Evolutionary conservation across 2,329 filamentous ascomycete species (phyloP), one percentile per base, ranked within the genome.

Genomic region (Aspergillus novofumigatus): DNA sequence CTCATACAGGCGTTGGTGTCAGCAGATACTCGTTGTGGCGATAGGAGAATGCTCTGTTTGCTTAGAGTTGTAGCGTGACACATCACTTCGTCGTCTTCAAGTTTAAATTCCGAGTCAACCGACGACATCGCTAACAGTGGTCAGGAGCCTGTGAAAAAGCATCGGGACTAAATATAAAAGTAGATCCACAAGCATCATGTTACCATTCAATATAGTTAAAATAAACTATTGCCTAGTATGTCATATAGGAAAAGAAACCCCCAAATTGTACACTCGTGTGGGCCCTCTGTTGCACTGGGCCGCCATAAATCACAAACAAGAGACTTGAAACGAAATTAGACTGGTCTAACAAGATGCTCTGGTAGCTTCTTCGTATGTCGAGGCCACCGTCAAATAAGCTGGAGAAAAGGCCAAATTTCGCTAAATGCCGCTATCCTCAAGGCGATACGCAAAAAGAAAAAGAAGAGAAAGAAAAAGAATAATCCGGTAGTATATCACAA

Each of bases 161-260:
- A 20, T 45, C 2, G 11, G 11, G 49, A 51, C 17, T 25, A 10
- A 41, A 29, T 9, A 21, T 5, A 20, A 21, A 41, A 51, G 47
- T 21, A 49, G 44, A 56, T 35, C 7, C 25, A 28, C 26, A 29
- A 29, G 20, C 20, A 26, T 28, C 14, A 9, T 45, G 26, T 49
- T 29, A 21, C 38, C 50, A 20, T 23, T 48, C 48, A 49, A 28
- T 44, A 52, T 47, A 59, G 51, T 51, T 56, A 58, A 57, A 56
- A 54, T 25, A 29, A 55, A 57, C 41, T 57, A 59, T 57, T 61
- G 47, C 35, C 47, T 45, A 58, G 54, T 26, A 50, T 55, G 59
- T 52, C 59, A 53, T 63, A 63, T 57, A 64, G 49, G 59, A 61
- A 62, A 51, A 49, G 49, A 62, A 47, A 45, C 53, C 51, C 51